Evolutionary conservation across 1,139 yeast species (phyloP).

Genomic region (Yamadazyma friedrichii): DNA sequence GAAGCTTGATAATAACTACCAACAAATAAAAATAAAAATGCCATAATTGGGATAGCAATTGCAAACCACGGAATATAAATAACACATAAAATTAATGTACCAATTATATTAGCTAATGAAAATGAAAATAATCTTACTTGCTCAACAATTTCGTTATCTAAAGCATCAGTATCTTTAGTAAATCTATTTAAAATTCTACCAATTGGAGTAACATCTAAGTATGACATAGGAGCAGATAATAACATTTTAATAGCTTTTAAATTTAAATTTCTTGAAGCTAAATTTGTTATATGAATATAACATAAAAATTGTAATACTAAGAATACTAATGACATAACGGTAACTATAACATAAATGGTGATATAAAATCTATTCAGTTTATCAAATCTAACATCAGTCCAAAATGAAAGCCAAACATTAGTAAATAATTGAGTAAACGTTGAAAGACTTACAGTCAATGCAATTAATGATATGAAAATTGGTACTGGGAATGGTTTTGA

Average conservation of each 20-base stretch:
- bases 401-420: slow-evolving; percentile 82
- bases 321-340: slow-evolving; percentile 36
- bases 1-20: slow-evolving; percentile 66
- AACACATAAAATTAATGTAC: slow-evolving; percentile 67
- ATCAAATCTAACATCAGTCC: slow-evolving; percentile 63
- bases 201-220: slow-evolving; percentile 62
- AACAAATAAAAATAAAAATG: slow-evolving; percentile 31
- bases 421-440: slow-evolving; percentile 65
- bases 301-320: slow-evolving; percentile 42
- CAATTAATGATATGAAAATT: slow-evolving; percentile 21
- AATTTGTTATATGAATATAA: slow-evolving; percentile 51
- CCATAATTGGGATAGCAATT: slow-evolving; percentile 23
- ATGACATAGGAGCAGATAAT: slow-evolving; percentile 59
- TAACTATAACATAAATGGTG: slow-evolving; percentile 66
- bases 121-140: slow-evolving; percentile 50
- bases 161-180: slow-evolving; percentile 81
- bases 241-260: slow-evolving; percentile 57
- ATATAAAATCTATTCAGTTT: slow-evolving; percentile 60
- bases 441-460: slow-evolving; percentile 29
- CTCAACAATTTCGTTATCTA: slow-evolving; percentile 75
- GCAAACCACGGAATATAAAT: slow-evolving; percentile 66
- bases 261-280: slow-evolving; percentile 42
- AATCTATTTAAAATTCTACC: slow-evolving; percentile 62
- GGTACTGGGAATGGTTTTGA: slow-evolving; percentile 33
- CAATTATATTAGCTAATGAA: slow-evolving; percentile 54